A percentile compares a stretch with the other conserved stretches of the same genome.
Evolutionary conservation across 2,329 filamentous ascomycete species (phyloP).

Genomic region (Arthrobotrys musiformis): DNA sequence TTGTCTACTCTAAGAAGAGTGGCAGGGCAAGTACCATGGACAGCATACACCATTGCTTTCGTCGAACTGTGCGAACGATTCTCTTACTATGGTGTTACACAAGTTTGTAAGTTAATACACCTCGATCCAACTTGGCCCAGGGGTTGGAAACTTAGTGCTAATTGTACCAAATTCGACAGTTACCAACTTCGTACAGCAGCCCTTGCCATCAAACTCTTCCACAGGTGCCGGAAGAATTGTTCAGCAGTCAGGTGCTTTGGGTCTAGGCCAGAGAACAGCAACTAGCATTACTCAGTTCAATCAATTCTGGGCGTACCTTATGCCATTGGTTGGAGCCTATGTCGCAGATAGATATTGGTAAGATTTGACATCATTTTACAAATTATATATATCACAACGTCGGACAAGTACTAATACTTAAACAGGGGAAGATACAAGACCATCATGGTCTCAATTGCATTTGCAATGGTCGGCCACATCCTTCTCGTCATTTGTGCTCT

Average conservation of each 20-base stretch:
- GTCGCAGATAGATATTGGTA: conserved; percentile 50
- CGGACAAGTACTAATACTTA: conserved; percentile 62
- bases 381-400: no score
- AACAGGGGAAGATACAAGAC: conserved; percentile 72
- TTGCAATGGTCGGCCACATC: conserved; percentile 68
- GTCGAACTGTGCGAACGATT: conserved; percentile 71
- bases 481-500: conserved; percentile 67
- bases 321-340: conserved; percentile 63
- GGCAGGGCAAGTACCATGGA: conserved; percentile 68
- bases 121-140: neutral
- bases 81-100: conserved; percentile 70
- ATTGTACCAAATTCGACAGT: conserved; percentile 60
- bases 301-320: conserved; percentile 70
- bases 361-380: conserved; percentile 62
- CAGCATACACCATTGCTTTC: conserved; percentile 69
- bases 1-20: conserved; percentile 67
- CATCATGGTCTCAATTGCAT: conserved; percentile 67
- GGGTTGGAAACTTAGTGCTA: neutral
- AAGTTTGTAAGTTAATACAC: conserved; percentile 69
- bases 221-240: conserved; percentile 67
- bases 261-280: conserved; percentile 70
- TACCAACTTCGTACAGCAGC: conserved; percentile 72
- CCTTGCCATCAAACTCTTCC: conserved; percentile 68
- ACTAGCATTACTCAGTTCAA: conserved; percentile 69
- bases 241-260: conserved; percentile 67